Conservation (phyloP, 805 yeast species). For the Lachancea quebecensis region DNA sequence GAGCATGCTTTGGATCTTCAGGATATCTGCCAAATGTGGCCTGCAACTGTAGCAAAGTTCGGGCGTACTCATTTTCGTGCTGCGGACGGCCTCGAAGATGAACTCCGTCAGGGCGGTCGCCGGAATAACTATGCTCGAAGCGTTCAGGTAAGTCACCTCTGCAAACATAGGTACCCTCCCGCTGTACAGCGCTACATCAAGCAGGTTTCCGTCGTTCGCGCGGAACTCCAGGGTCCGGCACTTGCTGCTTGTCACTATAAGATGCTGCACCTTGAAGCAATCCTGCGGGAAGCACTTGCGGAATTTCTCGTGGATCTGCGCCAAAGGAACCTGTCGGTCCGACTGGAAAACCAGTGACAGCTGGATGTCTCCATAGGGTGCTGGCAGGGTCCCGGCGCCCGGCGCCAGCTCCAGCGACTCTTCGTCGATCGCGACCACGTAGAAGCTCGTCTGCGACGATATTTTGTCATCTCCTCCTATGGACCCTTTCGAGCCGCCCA, state of each 20-base stretch:
- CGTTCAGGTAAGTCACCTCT: constrained; percentile 6
- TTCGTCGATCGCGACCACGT: constrained; percentile 1
- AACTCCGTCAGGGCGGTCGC: background rate
- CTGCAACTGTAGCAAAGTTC: too few species aligned
- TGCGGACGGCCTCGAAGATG: too few species aligned
- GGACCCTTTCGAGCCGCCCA: background rate
- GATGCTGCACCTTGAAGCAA: background rate
- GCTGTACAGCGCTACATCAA: background rate
- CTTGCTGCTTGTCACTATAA: background rate
- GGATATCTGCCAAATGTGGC: too few species aligned
- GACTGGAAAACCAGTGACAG: background rate
- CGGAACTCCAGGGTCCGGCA: background rate
- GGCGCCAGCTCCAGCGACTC: background rate
- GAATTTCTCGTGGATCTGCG: background rate
- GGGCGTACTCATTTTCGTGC: too few species aligned
- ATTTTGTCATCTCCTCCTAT: background rate
- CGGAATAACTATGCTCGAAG: constrained; percentile 8
- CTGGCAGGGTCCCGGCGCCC: background rate
- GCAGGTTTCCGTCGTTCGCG: background rate
- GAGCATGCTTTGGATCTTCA: too few species aligned
- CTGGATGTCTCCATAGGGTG: constrained; percentile 1
- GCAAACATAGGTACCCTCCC: background rate
- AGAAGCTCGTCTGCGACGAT: background rate
- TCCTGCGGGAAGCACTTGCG: background rate
- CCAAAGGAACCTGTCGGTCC: background rate